Conservation (phyloP, 768 basidiomycete genomes). For the Pleurotus salmoneostramineus region DNA sequence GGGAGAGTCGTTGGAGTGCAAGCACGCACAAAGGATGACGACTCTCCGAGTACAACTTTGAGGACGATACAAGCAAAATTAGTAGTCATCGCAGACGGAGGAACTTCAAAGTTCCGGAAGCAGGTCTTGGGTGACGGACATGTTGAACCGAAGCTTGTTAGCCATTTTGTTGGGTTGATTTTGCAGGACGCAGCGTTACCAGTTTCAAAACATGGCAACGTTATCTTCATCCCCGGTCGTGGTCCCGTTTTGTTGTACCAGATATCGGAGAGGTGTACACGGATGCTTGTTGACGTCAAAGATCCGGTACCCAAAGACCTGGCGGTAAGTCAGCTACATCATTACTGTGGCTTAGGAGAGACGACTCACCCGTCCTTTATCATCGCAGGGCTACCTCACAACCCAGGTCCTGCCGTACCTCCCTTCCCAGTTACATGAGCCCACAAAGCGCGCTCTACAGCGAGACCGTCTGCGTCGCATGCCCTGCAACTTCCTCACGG, state of each 20-base stretch:
- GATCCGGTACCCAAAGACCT: conserved; percentile 78
- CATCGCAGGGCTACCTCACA: conserved; percentile 61
- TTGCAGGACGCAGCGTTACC: conserved; percentile 78
- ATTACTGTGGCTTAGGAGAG: not conserved
- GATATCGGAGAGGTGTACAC: conserved; percentile 81
- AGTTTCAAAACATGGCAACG: conserved; percentile 77
- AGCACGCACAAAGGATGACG: conserved; percentile 41
- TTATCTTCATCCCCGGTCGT: conserved; percentile 69
- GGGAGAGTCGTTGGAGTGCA: conserved; percentile 61
- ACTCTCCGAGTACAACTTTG: conserved; percentile 26
- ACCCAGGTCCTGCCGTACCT: conserved; percentile 76
- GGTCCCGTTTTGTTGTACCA: conserved; percentile 95
- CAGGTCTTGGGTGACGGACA: conserved; percentile 52
- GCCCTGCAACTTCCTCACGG: conserved; percentile 93
- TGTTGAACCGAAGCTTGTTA: conserved; percentile 51
- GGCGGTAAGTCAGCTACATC: conserved; percentile 43
- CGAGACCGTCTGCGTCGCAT: conserved; percentile 80
- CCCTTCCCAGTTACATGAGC: conserved; percentile 62
- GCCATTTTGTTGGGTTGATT: conserved; percentile 83
- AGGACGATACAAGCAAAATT: conserved; percentile 56
- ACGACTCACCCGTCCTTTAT: not conserved
- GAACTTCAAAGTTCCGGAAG: conserved; percentile 87
- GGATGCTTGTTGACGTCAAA: conserved; percentile 91
- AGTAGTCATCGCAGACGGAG: conserved; percentile 90
- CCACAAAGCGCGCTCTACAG: conserved; percentile 65